Conservation (phyloP, 1,284 basidiomycete genomes). For the Tausonia pullulans region DNA sequence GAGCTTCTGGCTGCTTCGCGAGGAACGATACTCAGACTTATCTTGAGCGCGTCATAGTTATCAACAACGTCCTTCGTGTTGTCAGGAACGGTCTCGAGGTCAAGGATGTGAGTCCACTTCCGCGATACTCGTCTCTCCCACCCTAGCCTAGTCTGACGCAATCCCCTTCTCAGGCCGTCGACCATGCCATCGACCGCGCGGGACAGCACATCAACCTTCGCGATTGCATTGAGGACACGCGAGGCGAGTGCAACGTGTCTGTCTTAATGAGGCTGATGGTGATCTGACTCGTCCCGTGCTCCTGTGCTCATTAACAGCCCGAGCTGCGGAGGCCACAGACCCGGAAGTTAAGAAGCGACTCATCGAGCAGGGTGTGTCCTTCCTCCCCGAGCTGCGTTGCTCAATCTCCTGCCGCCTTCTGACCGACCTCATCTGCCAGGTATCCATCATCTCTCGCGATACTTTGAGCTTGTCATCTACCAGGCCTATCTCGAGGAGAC, state of each 20-base stretch:
- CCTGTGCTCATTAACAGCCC: slow-evolving; percentile 27
- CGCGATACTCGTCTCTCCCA: slow-evolving; percentile 21
- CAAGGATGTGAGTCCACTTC: slow-evolving; percentile 44
- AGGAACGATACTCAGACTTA: too few species aligned
- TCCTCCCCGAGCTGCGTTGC: too few species aligned
- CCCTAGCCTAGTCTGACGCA: background rate
- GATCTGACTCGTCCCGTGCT: background rate
- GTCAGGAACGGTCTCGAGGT: slow-evolving; percentile 78
- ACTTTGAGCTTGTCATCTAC: slow-evolving; percentile 87
- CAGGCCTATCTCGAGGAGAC: slow-evolving; percentile 85
- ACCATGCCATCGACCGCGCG: slow-evolving; percentile 84
- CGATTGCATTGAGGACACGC: slow-evolving; percentile 70
- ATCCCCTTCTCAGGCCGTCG: slow-evolving; percentile 47
- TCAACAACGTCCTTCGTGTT: slow-evolving; percentile 69
- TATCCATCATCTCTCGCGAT: slow-evolving; percentile 45
- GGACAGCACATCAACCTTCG: slow-evolving; percentile 70
- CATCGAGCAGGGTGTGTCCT: slow-evolving; percentile 50
- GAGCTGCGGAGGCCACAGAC: slow-evolving; percentile 64
- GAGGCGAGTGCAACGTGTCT: background rate
- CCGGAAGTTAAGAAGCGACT: slow-evolving; percentile 53
- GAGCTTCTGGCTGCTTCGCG: too few species aligned
- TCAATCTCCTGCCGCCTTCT: too few species aligned
- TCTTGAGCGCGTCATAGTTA: slow-evolving; percentile 33
- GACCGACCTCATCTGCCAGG: too few species aligned
- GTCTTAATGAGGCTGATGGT: background rate